Conservation (phyloP, 2,329 filamentous ascomycete genomes). For the Alternaria viburni region DNA sequence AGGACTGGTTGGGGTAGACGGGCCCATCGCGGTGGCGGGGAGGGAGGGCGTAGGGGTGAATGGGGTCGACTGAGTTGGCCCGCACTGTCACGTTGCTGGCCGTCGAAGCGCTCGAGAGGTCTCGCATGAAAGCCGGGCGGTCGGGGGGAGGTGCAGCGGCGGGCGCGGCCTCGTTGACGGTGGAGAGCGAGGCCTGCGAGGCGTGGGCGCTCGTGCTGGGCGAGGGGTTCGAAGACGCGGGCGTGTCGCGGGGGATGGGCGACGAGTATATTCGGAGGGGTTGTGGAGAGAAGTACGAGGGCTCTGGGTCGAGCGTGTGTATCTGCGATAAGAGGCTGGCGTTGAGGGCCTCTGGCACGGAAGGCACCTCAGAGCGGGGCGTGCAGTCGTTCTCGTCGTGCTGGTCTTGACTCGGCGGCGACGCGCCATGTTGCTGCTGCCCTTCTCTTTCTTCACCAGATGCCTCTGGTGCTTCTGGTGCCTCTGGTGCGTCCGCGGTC, state of each 20-base stretch:
- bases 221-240: slow-evolving; percentile 39
- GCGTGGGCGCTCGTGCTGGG: slow-evolving; percentile 38
- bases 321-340: slow-evolving; percentile 25
- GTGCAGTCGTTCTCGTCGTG: slow-evolving; percentile 46
- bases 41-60: slow-evolving; percentile 23
- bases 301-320: slow-evolving; percentile 35
- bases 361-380: slow-evolving; percentile 50
- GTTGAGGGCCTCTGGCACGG: slow-evolving; percentile 32
- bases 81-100: slow-evolving; percentile 52
- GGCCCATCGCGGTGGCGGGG: slow-evolving; percentile 41
- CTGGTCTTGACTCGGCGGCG: slow-evolving; percentile 15
- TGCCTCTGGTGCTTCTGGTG: background rate
- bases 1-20: slow-evolving; percentile 57
- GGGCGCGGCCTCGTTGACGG: slow-evolving; percentile 12
- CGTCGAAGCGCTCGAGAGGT: slow-evolving; percentile 51
- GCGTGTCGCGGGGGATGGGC: slow-evolving; percentile 37
- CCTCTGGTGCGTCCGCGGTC: slow-evolving; percentile 14
- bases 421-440: slow-evolving; percentile 1
- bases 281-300: slow-evolving; percentile 49
- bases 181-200: slow-evolving; percentile 32
- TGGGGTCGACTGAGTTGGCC: slow-evolving; percentile 36
- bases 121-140: slow-evolving; percentile 50
- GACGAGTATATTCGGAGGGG: slow-evolving; percentile 44
- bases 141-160: slow-evolving; percentile 25
- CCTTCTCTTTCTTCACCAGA: background rate